Percentiles rank a stretch among this genome's conserved stretches.
Evolutionary conservation across 140 eudicot species (phyloP).

Genomic region (Flaveria floridana): DNA sequence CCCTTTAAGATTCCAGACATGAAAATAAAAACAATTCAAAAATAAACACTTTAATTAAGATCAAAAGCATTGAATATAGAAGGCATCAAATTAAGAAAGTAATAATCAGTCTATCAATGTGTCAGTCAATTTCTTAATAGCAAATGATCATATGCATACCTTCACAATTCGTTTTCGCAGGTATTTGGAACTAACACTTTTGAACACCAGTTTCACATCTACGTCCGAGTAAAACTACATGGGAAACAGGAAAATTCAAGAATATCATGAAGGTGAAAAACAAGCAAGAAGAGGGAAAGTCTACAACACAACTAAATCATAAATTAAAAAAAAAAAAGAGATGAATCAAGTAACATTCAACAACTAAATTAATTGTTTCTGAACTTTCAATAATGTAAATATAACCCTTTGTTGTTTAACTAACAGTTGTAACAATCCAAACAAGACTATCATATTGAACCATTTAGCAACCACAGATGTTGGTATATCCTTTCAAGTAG

Average conservation of each 20-base stretch:
- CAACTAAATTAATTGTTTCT: neutral
- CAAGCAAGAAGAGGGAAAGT: constrained; percentile 6
- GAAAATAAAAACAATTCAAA: neutral
- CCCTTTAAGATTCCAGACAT: constrained; percentile 50
- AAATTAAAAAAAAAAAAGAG: neutral
- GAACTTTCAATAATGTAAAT: neutral
- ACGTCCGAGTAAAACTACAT: constrained; percentile 88
- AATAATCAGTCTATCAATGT: neutral
- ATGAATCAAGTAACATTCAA: neutral
- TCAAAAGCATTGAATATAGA: constrained; percentile 13
- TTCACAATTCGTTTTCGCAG: constrained; percentile 91
- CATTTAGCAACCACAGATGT: constrained; percentile 14
- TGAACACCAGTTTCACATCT: constrained; percentile 92
- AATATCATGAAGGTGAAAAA: constrained; percentile 10
- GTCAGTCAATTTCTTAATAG: neutral
- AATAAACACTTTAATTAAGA: constrained; percentile 6
- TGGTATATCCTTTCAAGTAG: constrained; percentile 1
- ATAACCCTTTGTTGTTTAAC: neutral
- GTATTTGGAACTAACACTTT: constrained; percentile 78
- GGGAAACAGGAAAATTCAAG: constrained; percentile 22
- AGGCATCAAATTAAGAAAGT: neutral
- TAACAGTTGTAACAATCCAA: neutral
- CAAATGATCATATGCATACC: constrained; percentile 43
- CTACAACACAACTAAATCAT: neutral
- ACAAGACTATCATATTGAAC: constrained; percentile 4